A percentile compares a stretch with the other conserved stretches of the same genome.
phyloP scores from a whole-genome alignment of 23 red algal genomes.

The Gracilaria gracilis region DNA sequence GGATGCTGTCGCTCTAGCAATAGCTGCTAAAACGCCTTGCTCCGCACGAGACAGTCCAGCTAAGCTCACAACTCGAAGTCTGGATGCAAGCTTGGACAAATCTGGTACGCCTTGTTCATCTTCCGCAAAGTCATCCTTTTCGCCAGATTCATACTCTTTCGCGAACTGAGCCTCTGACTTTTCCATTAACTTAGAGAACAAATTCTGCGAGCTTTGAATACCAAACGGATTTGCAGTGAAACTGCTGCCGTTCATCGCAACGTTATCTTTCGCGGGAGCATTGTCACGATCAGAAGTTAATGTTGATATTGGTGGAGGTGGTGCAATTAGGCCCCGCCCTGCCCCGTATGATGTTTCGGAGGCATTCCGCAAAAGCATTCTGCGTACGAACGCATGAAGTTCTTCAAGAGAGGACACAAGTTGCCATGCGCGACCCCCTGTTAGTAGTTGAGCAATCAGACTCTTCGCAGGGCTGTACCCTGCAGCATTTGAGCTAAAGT shows the following conservation, averaged over 20 bases:
- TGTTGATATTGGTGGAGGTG: slow-evolving; percentile 45
- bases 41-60: slow-evolving; percentile 56
- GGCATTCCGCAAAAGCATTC: slow-evolving; percentile 6
- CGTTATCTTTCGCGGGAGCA: neutral
- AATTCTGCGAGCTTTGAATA: slow-evolving; percentile 4
- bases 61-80: slow-evolving; percentile 43
- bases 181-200: slow-evolving; percentile 58
- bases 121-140: slow-evolving; percentile 14
- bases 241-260: neutral
- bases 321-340: slow-evolving; percentile 51
- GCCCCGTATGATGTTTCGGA: slow-evolving; percentile 56
- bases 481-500: slow-evolving; percentile 36
- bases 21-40: slow-evolving; percentile 45
- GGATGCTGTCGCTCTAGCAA: slow-evolving; percentile 42
- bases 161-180: slow-evolving; percentile 50
- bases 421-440: slow-evolving; percentile 72
- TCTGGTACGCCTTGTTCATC: slow-evolving; percentile 9
- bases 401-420: slow-evolving; percentile 45
- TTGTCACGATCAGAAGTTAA: slow-evolving; percentile 28
- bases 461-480: slow-evolving; percentile 62
- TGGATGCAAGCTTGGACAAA: slow-evolving; percentile 39
- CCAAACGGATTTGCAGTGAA: slow-evolving; percentile 20
- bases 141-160: neutral
- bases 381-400: slow-evolving; percentile 43
- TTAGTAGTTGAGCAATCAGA: slow-evolving; percentile 63